phyloP scores from a whole-genome alignment of 2,329 filamentous ascomycete species.

The Apiospora marii region DNA sequence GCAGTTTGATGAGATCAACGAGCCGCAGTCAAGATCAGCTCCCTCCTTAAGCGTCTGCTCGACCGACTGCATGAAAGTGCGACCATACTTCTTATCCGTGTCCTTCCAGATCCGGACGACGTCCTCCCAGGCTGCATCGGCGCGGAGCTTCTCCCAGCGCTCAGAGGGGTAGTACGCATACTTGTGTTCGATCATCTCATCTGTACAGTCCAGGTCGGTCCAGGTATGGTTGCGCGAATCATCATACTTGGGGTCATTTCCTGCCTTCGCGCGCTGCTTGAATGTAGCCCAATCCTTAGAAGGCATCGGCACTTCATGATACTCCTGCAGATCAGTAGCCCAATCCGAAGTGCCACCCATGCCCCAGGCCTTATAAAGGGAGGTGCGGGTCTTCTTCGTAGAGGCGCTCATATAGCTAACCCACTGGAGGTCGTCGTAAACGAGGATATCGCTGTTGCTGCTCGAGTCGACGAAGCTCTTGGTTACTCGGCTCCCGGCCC shows the following conservation, averaged over 20 bases:
- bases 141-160: conserved; percentile 38
- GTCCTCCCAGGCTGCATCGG: conserved; percentile 39
- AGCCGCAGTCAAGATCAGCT: background rate
- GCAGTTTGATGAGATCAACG: conserved; percentile 23
- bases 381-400: conserved; percentile 28
- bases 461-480: conserved; percentile 29
- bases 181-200: conserved; percentile 9
- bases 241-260: conserved; percentile 25
- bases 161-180: conserved; percentile 1
- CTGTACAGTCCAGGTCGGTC: conserved; percentile 23
- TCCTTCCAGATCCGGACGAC: conserved; percentile 35
- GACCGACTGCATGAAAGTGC: conserved; percentile 32
- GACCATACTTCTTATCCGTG: conserved; percentile 25
- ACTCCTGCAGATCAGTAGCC: conserved; percentile 39
- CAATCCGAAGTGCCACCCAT: conserved; percentile 38
- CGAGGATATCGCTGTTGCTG: conserved; percentile 32
- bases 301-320: conserved; percentile 31
- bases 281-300: conserved; percentile 31
- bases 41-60: background rate
- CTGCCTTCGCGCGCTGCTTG: conserved; percentile 26
- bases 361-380: conserved; percentile 27
- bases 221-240: conserved; percentile 31
- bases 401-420: conserved; percentile 31
- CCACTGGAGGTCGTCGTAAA: conserved; percentile 34
- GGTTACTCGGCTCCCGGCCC: conserved; percentile 24